Evolutionary conservation across 768 basidiomycete genomes (phyloP).

Genomic region (Saitozyma podzolica): DNA sequence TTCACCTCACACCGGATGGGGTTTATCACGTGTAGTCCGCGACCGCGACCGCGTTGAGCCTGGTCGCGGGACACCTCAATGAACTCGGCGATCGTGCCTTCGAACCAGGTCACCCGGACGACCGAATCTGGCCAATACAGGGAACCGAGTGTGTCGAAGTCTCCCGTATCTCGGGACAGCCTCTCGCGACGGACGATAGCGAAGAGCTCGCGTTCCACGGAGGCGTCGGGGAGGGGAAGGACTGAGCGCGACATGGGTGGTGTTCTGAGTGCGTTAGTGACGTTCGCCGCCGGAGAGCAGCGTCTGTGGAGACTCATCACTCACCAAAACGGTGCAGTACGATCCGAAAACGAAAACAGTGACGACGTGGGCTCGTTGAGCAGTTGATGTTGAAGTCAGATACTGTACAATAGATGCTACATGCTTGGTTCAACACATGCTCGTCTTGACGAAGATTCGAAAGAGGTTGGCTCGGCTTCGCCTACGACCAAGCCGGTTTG

Average conservation of each 20-base stretch:
- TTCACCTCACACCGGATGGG: neutral
- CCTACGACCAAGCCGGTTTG: no score
- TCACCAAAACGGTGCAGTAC: no score
- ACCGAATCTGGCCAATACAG: conserved; percentile 1
- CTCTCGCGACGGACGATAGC: neutral
- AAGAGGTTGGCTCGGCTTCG: no score
- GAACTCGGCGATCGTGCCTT: neutral
- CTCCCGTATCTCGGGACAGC: neutral
- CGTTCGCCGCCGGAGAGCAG: no score
- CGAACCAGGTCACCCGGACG: neutral
- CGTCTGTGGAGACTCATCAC: no score
- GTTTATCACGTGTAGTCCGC: neutral
- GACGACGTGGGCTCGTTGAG: no score
- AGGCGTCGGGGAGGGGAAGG: neutral
- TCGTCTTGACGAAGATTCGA: no score
- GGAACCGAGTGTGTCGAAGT: neutral
- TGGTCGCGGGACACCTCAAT: neutral
- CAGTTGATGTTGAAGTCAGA: no score
- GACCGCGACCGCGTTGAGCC: neutral
- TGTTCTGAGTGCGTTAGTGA: no score
- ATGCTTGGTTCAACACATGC: no score
- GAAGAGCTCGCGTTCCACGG: neutral
- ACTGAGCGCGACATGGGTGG: neutral
- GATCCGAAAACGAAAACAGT: no score
- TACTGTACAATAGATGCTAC: no score